phyloP scores from a whole-genome alignment of 2,329 filamentous ascomycete genomes.

The Alternaria hordeiaustralica region DNA sequence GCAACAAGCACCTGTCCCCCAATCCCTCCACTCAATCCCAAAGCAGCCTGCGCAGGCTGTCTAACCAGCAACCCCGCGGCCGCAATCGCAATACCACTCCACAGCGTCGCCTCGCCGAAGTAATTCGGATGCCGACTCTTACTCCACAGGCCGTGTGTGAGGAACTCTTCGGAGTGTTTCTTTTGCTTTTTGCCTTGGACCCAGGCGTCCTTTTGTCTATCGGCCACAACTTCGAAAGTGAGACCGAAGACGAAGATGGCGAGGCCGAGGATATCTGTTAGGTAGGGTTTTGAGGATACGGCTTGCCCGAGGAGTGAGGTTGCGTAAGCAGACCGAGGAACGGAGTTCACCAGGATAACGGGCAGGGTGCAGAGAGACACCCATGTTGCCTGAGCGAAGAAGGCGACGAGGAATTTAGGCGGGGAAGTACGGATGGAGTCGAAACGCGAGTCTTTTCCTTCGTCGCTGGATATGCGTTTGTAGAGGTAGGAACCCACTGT shows the following conservation, averaged over 20 bases:
- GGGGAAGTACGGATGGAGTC: conserved; percentile 61
- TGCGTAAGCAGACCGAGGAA: conserved; percentile 60
- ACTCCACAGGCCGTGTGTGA: conserved; percentile 68
- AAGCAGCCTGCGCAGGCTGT: conserved; percentile 61
- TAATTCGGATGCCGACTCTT: conserved; percentile 72
- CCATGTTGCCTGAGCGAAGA: conserved; percentile 70
- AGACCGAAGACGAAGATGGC: conserved; percentile 66
- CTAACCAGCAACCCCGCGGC: conserved; percentile 64
- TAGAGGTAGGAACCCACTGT: conserved; percentile 71
- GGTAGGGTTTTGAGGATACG: conserved; percentile 47
- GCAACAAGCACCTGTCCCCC: conserved; percentile 54
- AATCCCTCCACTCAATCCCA: conserved; percentile 59
- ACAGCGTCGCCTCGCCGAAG: conserved; percentile 73
- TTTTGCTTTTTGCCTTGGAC: conserved; percentile 66
- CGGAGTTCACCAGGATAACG: conserved; percentile 67
- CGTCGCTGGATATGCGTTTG: conserved; percentile 60
- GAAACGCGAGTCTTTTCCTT: conserved; percentile 67
- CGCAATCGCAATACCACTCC: conserved; percentile 69
- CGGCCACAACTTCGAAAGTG: conserved; percentile 66
- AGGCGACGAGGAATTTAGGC: conserved; percentile 61
- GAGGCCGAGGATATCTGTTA: conserved; percentile 65
- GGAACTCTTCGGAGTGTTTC: conserved; percentile 70
- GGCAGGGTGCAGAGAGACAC: conserved; percentile 71
- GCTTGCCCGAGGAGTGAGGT: conserved; percentile 53
- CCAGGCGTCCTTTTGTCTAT: conserved; percentile 70